These are phyloP conservation scores for Paraphaeosphaeria sporulosa DNA, from an alignment of 2,329 filamentous ascomycete genomes.

Conservation along the genomic window DNA sequence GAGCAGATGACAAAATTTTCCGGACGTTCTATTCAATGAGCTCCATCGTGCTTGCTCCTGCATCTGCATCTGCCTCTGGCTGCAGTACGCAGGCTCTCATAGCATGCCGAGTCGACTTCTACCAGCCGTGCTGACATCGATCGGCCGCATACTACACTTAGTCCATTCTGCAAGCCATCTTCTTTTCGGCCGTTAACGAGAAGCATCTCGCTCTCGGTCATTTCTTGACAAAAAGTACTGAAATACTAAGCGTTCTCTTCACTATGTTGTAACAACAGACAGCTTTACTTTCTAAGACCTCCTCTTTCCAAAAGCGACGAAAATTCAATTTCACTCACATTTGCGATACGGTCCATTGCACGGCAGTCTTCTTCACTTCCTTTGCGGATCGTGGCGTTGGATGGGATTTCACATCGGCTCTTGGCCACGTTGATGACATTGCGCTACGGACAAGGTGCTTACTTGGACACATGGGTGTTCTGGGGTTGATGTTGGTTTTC, in stretches of 20 bases:
- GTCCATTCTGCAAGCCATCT: not conserved
- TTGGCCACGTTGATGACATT: not conserved
- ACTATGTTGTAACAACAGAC: conserved; percentile 4
- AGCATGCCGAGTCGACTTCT: too few relatives aligned
- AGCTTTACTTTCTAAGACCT: not conserved
- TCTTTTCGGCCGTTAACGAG: not conserved
- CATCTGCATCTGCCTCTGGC: not conserved
- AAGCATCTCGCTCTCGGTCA: not conserved
- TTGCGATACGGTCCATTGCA: not conserved
- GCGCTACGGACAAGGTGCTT: not conserved
- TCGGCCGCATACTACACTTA: not conserved
- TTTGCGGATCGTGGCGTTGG: not conserved
- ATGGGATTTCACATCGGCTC: not conserved
- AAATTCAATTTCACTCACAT: not conserved
- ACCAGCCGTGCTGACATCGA: not conserved
- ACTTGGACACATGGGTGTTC: not conserved
- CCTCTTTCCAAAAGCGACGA: not conserved
- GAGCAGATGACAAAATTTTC: not conserved
- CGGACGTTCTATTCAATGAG: not conserved
- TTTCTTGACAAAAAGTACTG: not conserved
- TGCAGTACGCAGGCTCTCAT: not conserved
- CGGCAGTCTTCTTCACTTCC: not conserved
- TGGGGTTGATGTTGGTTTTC: conserved; percentile 4
- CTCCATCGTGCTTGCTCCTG: not conserved
- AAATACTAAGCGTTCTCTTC: not conserved